Evolutionary conservation across 2,329 filamentous ascomycete species (phyloP).

Genomic region (Elsinoe perseae): DNA sequence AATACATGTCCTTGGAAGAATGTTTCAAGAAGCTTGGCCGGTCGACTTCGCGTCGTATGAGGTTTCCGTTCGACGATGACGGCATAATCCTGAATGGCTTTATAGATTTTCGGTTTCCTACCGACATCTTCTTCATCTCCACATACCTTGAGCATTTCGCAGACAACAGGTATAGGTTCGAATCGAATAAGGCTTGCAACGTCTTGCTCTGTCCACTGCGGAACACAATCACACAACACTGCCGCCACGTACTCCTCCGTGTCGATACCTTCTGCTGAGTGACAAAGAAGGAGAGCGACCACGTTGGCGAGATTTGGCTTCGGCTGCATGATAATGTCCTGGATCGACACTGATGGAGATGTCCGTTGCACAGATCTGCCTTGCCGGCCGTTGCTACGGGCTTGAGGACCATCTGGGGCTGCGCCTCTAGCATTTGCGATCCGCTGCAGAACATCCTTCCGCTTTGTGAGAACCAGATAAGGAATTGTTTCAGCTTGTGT

Average conservation of each 20-base stretch:
- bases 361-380: neutral
- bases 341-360: slow-evolving; percentile 34
- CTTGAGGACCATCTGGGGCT: slow-evolving; percentile 26
- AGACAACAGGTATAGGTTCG: slow-evolving; percentile 66
- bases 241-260: slow-evolving; percentile 60
- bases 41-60: slow-evolving; percentile 37
- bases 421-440: slow-evolving; percentile 63
- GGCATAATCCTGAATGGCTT: slow-evolving; percentile 42
- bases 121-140: slow-evolving; percentile 56
- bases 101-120: slow-evolving; percentile 38
- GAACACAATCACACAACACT: slow-evolving; percentile 59
- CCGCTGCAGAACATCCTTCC: slow-evolving; percentile 67
- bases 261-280: slow-evolving; percentile 51
- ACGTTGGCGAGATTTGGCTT: slow-evolving; percentile 51
- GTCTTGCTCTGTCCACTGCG: slow-evolving; percentile 58
- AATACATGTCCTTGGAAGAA: slow-evolving; percentile 81
- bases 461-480: slow-evolving; percentile 72
- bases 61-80: slow-evolving; percentile 43
- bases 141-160: slow-evolving; percentile 73
- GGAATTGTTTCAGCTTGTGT: slow-evolving; percentile 80
- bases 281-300: slow-evolving; percentile 50
- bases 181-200: slow-evolving; percentile 63
- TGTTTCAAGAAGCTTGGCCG: slow-evolving; percentile 52
- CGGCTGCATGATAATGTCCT: slow-evolving; percentile 55
- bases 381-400: neutral